phyloP scores from a whole-genome alignment of 768 basidiomycete genomes.

The Daedaleopsis nitida region DNA sequence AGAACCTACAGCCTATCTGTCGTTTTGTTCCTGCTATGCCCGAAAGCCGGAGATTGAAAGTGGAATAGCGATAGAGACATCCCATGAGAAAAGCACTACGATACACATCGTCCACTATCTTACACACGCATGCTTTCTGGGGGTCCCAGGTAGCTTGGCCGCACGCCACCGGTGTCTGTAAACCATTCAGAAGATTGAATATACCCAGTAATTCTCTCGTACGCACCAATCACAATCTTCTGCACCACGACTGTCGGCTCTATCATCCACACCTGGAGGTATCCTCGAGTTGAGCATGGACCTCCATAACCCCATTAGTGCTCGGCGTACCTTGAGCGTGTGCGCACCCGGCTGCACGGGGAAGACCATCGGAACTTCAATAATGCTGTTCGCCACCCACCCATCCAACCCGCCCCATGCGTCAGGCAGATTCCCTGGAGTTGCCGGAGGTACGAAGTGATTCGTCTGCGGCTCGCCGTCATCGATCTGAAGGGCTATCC shows the following conservation, averaged over 20 bases:
- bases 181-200: neutral
- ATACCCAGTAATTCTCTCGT: neutral
- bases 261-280: conserved; percentile 50
- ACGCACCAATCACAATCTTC: conserved; percentile 59
- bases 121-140: conserved; percentile 50
- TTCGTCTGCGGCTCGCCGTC: conserved; percentile 40
- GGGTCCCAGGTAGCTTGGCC: conserved; percentile 61
- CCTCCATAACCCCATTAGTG: neutral
- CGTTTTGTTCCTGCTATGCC: neutral
- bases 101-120: neutral
- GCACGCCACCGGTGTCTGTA: conserved; percentile 57
- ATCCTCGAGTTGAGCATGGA: neutral
- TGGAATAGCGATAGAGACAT: neutral
- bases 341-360: conserved; percentile 52
- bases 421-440: conserved; percentile 47
- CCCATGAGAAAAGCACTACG: neutral
- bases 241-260: conserved; percentile 63
- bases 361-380: conserved; percentile 43
- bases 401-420: conserved; percentile 51
- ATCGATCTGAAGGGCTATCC: conserved; percentile 55
- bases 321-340: conserved; percentile 50
- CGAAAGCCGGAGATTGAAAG: neutral
- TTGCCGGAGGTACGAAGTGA: conserved; percentile 48
- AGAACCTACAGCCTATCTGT: neutral
- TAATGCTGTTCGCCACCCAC: conserved; percentile 56